Base-by-base conservation (phyloP, 2,329 filamentous ascomycete genomes). In the Calonectria fujianensis region DNA sequence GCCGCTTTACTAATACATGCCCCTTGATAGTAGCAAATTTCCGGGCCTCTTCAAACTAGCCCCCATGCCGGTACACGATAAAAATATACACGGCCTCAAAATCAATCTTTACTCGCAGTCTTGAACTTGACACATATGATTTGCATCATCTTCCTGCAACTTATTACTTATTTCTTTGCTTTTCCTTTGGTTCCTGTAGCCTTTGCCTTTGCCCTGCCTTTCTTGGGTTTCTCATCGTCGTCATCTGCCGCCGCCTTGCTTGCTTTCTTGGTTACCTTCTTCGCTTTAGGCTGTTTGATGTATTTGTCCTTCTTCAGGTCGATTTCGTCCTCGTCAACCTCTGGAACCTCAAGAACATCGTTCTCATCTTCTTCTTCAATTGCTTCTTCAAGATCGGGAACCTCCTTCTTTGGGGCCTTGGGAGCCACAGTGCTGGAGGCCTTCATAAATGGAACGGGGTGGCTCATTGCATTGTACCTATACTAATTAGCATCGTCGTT, bases 371-470 rank as follows among this genome's bases (percentile, higher is more conserved):
- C 96, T 79, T 98, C 96, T 64, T 98, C 96, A 69, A 99, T 94
- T 2, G 96, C 97, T 85, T 99, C 97, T 86, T 99, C 97, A 39
- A 99, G 90, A 86, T 99, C 97, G 0, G 97, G 97, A 75, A 94
- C 94, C 63, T 96, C 95, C 84, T 92, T 92, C 32, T 91, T 87
- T 51, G 89, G 87, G 80, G 93, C 93, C 87, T 95, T 95, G 6
- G 95, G 92, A 4, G 92, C 94, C 13, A 92, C 84, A 20, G 97
- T 90, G 77, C 90, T 95, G 80, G 91, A 95, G 2, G 96, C 95
- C 86, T 98, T 98, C 92, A 98, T 98, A 86, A 98, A 99, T 1
- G 97, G 96, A 67, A 99, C 87, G 0, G 96, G 96, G 79, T 99
- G 97, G 24, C 93, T 93, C 86, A 93, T 94, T 74, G 90, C 86